phyloP scores from a whole-genome alignment of 768 basidiomycete species.

The Tylopilus subfusipes region DNA sequence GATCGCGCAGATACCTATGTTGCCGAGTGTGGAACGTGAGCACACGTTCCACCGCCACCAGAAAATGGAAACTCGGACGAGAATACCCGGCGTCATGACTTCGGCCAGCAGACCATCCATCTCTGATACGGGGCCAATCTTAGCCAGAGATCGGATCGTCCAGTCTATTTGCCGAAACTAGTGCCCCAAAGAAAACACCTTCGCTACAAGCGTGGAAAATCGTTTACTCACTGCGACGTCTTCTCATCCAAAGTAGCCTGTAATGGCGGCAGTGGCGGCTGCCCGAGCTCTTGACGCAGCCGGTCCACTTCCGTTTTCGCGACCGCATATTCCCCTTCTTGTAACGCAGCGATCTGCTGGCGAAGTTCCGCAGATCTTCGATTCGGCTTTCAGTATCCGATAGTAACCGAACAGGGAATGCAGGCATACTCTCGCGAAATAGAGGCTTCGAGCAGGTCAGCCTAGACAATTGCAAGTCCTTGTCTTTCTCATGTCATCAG shows the following conservation, averaged over 20 bases:
- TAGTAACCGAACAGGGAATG: slow-evolving; percentile 1
- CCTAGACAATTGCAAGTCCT: slow-evolving; percentile 33
- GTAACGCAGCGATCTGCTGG: slow-evolving; percentile 59
- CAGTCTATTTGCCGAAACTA: slow-evolving; percentile 2
- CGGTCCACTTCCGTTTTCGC: slow-evolving; percentile 77
- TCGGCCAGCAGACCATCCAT: neutral
- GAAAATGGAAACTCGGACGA: neutral
- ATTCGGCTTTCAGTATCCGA: slow-evolving; percentile 8
- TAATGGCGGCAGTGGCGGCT: slow-evolving; percentile 66
- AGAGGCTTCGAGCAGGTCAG: slow-evolving; percentile 64
- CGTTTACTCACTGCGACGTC: slow-evolving; percentile 43
- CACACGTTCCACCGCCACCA: slow-evolving; percentile 5
- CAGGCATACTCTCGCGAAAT: slow-evolving; percentile 63
- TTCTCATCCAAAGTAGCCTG: slow-evolving; percentile 75
- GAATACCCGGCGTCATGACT: slow-evolving; percentile 5
- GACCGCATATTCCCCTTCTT: slow-evolving; percentile 71
- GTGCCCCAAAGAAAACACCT: slow-evolving; percentile 2
- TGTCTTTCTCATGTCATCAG: slow-evolving; percentile 2
- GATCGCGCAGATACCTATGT: slow-evolving; percentile 58
- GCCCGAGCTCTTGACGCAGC: slow-evolving; percentile 72
- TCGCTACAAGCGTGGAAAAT: slow-evolving; percentile 12
- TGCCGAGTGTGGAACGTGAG: slow-evolving; percentile 15
- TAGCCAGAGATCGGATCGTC: neutral
- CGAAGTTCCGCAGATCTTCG: slow-evolving; percentile 64
- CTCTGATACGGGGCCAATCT: slow-evolving; percentile 1